These are phyloP conservation scores for Coffea eugenioides DNA, from an alignment of 257 asterid genomes.

Conservation along the genomic window DNA sequence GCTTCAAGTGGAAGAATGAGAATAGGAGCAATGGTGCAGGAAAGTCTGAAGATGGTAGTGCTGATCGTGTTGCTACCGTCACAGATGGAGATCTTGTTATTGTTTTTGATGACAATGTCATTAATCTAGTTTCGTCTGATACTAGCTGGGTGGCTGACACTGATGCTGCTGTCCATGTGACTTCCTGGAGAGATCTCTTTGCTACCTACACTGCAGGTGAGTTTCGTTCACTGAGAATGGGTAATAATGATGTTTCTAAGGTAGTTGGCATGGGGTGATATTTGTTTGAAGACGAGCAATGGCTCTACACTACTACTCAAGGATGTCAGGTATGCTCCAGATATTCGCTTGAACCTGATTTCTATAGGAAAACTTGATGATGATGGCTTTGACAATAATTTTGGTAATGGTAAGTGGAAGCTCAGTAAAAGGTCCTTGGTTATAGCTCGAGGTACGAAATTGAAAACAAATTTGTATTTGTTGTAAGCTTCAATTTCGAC, in stretches of 20 bases:
- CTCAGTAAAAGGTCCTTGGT: too few relatives aligned
- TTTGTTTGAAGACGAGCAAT: not conserved
- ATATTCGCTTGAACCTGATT: not conserved
- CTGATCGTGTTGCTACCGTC: not conserved
- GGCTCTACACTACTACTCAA: not conserved
- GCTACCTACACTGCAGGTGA: not conserved
- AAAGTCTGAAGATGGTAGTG: not conserved
- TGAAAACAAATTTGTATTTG: not conserved
- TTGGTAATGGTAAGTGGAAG: not conserved
- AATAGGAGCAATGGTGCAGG: not conserved
- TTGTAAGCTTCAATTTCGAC: not conserved
- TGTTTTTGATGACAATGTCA: not conserved
- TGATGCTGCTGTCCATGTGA: too few relatives aligned
- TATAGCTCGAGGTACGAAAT: not conserved
- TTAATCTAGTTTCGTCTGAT: not conserved
- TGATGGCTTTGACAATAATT: not conserved
- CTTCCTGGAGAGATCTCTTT: not conserved
- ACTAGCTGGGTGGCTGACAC: too few relatives aligned
- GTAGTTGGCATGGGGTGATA: not conserved
- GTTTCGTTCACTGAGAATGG: not conserved
- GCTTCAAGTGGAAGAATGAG: not conserved
- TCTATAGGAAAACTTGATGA: not conserved
- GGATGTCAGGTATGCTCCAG: not conserved
- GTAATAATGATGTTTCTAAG: not conserved
- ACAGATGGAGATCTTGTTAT: not conserved